Percentiles rank a stretch among this genome's conserved stretches.
These are phyloP conservation scores for Dictyostelium purpureum DNA, from an alignment of 78 protist species.

Conservation along the genomic window DNA sequence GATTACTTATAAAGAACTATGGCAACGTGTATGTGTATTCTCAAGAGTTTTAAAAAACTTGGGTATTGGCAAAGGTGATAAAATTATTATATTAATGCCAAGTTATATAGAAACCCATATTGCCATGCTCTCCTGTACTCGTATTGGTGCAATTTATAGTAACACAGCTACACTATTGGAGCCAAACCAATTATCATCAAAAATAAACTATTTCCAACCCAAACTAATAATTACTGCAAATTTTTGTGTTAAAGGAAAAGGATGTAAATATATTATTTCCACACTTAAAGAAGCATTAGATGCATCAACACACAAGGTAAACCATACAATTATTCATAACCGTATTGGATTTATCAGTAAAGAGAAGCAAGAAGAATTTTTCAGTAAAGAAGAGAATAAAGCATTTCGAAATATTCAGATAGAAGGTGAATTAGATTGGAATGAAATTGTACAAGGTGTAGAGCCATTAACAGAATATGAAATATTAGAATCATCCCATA, in stretches of 20 bases:
- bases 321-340: background rate
- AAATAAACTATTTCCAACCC: constrained; percentile 74
- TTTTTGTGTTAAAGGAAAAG: constrained; percentile 45
- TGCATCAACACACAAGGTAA: background rate
- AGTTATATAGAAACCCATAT: constrained; percentile 50
- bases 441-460: background rate
- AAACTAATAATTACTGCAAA: constrained; percentile 62
- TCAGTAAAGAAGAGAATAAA: background rate
- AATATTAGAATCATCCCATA: constrained; percentile 78
- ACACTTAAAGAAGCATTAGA: constrained; percentile 37
- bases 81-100: constrained; percentile 92
- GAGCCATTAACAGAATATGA: background rate
- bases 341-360: background rate
- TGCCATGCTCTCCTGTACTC: constrained; percentile 93
- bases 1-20: constrained; percentile 17
- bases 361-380: background rate
- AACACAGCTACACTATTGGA: constrained; percentile 70
- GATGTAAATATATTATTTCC: background rate
- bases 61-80: constrained; percentile 88
- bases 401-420: background rate
- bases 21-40: constrained; percentile 58
- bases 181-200: background rate
- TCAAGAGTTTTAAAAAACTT: constrained; percentile 67
- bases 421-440: constrained; percentile 47
- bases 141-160: constrained; percentile 92